Base-by-base conservation (phyloP, 2,329 filamentous ascomycete genomes). In the Exophiala xenobiotica region DNA sequence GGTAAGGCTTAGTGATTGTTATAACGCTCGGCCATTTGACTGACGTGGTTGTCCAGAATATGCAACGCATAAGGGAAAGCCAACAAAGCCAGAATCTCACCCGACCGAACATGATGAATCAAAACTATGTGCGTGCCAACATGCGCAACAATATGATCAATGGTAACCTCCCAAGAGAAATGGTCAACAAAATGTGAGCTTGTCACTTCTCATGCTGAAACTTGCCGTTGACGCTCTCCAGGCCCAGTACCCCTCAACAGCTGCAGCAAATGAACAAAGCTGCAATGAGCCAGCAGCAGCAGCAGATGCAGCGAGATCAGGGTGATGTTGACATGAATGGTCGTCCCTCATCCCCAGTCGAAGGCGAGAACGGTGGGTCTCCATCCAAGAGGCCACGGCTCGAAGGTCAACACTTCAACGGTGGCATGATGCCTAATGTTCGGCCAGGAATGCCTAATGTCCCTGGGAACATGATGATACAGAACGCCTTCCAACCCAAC, bases 371-470 rank as follows among this genome's bases (percentile, higher is more conserved):
- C 64, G 90, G 89, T 20, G 90, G 90, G 3, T 97, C 92, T 24
- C 92, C 92, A 1, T 92, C 88, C 57, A 97, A 97, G 75, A 82
- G 91, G 64, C 88, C 85, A 51, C 87, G 91, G 51, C 80, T 96
- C 54, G 88, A 91, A 59, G 84, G 86, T 64, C 58, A 61, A 51
- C 78, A 79, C 7, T 90, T 89, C 71, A 88, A 88, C 67, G 83
- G 85, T 57, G 86, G 85, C 63, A 87, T 91, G 80, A 86, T 87
- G 73, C 82, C 83, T 49, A 89, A 88, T 70, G 87, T 86, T 63
- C 81, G 79, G 58, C 86, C 85, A 65, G 85, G 78, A 66, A 88
- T 92, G 78, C 84, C 82, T 52, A 82, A 54, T 23, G 58, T 55
- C 8, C 54, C 57, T 31, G 58, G 61, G 37, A 52, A 51, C 58